Evolutionary conservation across 164 flowering plant species (phyloP), one percentile per base, ranked within the genome.

Genomic region (Magnolia kwangsiensis): DNA sequence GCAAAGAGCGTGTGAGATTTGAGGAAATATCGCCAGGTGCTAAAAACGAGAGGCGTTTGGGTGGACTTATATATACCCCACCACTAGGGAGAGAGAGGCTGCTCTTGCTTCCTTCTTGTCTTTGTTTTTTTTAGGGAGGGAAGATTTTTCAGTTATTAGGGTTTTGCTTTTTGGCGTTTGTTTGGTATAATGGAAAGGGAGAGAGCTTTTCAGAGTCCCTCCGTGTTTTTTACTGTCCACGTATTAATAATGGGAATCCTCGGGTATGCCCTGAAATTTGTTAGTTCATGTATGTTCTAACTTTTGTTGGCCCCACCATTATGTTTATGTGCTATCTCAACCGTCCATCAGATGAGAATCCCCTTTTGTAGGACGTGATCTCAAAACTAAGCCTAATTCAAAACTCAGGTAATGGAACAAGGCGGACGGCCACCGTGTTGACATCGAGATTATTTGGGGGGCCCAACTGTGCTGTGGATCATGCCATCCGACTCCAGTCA

Each of bases 61-160:
- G 58, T 24, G 69, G 49, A 31, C 64, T 74, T 37, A 10, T 55
- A 55, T 63, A 64, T 63, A 37, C 58, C 63, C 70, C 50, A 50
- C 76, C 78, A 59, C 69, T 37, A 16, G 8, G 1, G 45, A 37
- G 45, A 37, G 45, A 37, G 45, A 45, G 68, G 61, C 61, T 55
- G 18, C 61, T 55, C 8, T 11, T 55, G 61, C 16, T 55, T 11
- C 16, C 61, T 55, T 9, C 10, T 55, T 79, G 75, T 71, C 78
- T 45, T 74, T 29, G 71, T 69, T 50, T 69, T 79, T 63, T n/a
- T 67, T 59, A 70, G 73, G 69, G 16, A 67, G 51, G 13, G 51
- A 64, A 27, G 75, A 73, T 4, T 68, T 64, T 64, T 64, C 67
- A 64, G 67, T 64, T 68, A 13, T 31, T 67, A 13, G 8, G 19